Base-by-base conservation (phyloP, 2,329 filamentous ascomycete genomes). In the Verticillium longisporum region DNA sequence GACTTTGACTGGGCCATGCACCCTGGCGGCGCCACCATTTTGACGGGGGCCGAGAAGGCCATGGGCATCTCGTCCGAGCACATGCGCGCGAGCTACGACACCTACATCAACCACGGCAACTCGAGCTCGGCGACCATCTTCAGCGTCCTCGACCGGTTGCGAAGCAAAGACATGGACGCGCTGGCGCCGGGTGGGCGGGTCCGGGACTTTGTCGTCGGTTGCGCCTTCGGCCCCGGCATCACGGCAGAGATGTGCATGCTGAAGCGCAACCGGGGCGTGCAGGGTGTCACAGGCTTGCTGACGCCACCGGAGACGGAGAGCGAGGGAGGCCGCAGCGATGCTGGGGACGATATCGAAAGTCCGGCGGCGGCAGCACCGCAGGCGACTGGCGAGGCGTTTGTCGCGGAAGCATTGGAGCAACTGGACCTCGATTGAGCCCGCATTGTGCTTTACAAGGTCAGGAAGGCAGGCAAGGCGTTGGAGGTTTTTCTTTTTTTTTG, bases 1-100 rank as follows among this genome's bases (percentile, higher is more conserved):
- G 83, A 88, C 62, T 89, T 89, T 65, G 88, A 91, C 75, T 91
- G 88, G 88, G 88, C 87, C 1, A 81, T 91, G 69, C 88, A 91
- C 66, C 88, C 88, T 0, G 88, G 88, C 4, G 88, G 88, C 18
- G 79, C 85, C 0, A 85, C 86, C 1, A 88, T 91, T 53, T 75
- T 91, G 2, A 80, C 84, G 0, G 86, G 86, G 0, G 84, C 88
- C 0, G 83, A 89, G 70, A 75, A 75, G 53, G 78, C 76, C 1
- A 78, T 91, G 77, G 70, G 74, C 6, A 80, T 90, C 56, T 78
- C 78, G 0, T 74, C 85, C 0, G 83, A 88, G 66, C 87, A 89
- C 65, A 85, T 90, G 76, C 80, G 86, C 56, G 87, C 87, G n/a
- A 88, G 85, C 62, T 88, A 88, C 68, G 83, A 88, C 63, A 83